phyloP scores from a whole-genome alignment of 2,329 filamentous ascomycete genomes.

The Xylaria sp. region DNA sequence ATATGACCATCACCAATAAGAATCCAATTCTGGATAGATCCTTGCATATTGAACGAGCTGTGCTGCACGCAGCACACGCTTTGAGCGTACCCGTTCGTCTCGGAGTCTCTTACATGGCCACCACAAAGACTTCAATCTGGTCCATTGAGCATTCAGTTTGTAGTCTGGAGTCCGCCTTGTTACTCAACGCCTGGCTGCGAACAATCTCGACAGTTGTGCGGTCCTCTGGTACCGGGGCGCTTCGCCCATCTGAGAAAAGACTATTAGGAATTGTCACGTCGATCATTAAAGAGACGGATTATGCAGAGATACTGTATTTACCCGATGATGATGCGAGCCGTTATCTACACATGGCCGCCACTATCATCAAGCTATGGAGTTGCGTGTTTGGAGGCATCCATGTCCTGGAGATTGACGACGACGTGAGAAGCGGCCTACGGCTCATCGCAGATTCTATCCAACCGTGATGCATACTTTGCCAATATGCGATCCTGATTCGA shows the following conservation, averaged over 20 bases:
- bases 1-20: slow-evolving; percentile 55
- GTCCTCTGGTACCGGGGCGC: slow-evolving; percentile 19
- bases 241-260: slow-evolving; percentile 39
- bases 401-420: slow-evolving; percentile 45
- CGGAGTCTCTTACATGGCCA: slow-evolving; percentile 63
- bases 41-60: slow-evolving; percentile 48
- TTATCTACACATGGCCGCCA: slow-evolving; percentile 39
- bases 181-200: slow-evolving; percentile 57
- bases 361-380: slow-evolving; percentile 47
- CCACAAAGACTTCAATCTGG: slow-evolving; percentile 65
- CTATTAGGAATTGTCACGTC: slow-evolving; percentile 40
- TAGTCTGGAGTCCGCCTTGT: slow-evolving; percentile 61
- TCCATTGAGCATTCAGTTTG: slow-evolving; percentile 65
- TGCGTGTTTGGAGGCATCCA: slow-evolving; percentile 47
- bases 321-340: slow-evolving; percentile 36
- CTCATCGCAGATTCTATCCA: slow-evolving; percentile 37
- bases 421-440: slow-evolving; percentile 38
- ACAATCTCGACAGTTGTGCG: slow-evolving; percentile 33
- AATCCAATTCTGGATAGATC: slow-evolving; percentile 56
- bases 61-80: slow-evolving; percentile 64
- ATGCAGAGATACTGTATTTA: slow-evolving; percentile 33
- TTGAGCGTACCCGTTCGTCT: slow-evolving; percentile 64
- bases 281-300: slow-evolving; percentile 45
- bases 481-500: slow-evolving; percentile 46
- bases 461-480: slow-evolving; percentile 52